Percentiles rank a stretch among this genome's conserved stretches.
These are phyloP conservation scores for Tolypocladium cylindrosporum DNA, from an alignment of 2,329 filamentous ascomycete species.

Conservation along the genomic window DNA sequence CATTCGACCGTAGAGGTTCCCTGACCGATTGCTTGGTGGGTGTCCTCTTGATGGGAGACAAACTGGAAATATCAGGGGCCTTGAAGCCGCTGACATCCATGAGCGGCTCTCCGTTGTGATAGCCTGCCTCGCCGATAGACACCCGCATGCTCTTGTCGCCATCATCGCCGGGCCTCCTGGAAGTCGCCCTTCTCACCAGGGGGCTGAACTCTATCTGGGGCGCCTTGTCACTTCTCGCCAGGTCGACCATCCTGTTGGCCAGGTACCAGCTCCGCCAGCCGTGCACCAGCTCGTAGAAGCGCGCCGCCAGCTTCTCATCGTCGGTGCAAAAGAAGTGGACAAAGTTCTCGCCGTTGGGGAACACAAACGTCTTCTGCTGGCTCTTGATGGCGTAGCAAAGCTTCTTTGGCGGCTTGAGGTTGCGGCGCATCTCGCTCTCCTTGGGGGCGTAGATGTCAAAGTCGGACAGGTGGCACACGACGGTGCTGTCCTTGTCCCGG, in stretches of 20 bases:
- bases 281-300: constrained; percentile 64
- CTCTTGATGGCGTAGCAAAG: constrained; percentile 84
- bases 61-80: constrained; percentile 2
- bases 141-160: constrained; percentile 27
- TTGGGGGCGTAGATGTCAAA: constrained; percentile 85
- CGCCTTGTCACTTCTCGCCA: constrained; percentile 28
- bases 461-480: constrained; percentile 78
- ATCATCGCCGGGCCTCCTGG: constrained; percentile 2
- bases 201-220: constrained; percentile 5
- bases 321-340: constrained; percentile 87
- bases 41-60: neutral
- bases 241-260: constrained; percentile 53
- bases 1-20: neutral
- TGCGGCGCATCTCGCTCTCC: constrained; percentile 54
- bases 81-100: constrained; percentile 9
- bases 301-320: constrained; percentile 54
- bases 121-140: constrained; percentile 13
- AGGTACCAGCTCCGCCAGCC: constrained; percentile 89
- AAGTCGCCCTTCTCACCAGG: neutral
- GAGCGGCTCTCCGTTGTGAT: constrained; percentile 3
- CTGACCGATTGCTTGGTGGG: neutral
- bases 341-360: constrained; percentile 73
- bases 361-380: constrained; percentile 79
- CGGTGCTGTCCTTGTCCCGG: constrained; percentile 55
- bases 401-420: constrained; percentile 75